Evolutionary conservation across 805 yeast genomes (phyloP), one percentile per base, ranked within the genome.

Genomic region (Kazachstania africana): DNA sequence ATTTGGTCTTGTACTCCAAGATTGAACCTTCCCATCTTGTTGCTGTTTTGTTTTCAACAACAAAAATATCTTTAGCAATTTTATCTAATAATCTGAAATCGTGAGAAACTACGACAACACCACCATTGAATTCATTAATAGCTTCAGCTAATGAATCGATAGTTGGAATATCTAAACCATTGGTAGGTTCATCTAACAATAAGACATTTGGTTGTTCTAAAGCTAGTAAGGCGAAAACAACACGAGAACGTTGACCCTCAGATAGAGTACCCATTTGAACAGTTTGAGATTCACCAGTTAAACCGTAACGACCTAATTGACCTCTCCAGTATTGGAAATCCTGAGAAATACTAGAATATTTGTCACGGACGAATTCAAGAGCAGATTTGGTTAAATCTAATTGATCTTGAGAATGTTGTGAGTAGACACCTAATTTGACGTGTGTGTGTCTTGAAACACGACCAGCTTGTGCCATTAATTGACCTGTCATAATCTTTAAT

Each of bases 161-260:
- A 32, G 98, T 87, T 53, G 96, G 85, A 50, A 91, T 88, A 70
- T 91, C 98, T 63, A 91, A 70, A 72, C 97, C 97, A 72, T 91
- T 91, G 45, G 98, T 91, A 74, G 98, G 98, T 78, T 91, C 98
- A 70, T 91, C 98, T 65, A 91, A 70, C 57, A 91, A 67, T 50
- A 91, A 68, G 60, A 91, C 83, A 65, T 91, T 91, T 53, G 98
- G 98, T 41, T 81, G 66, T 65, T 91, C 96, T 46, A 91, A 70
- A 31, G 98, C 98, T 53, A 91, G 72, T 45, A 91, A 68, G 8
- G 97, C 97, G 55, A 91, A 91, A 35, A 91, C 98, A 46, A 91
- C 98, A 66, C 98, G 79, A 43, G 97, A 88, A 68, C 97, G 81
- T 72, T 91, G 98, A 62, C 98, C 98, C 70, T 91, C 98, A 13